Evolutionary conservation across 2,329 filamentous ascomycete genomes (phyloP).

Genomic region (Tolypocladium ophioglossoides): DNA sequence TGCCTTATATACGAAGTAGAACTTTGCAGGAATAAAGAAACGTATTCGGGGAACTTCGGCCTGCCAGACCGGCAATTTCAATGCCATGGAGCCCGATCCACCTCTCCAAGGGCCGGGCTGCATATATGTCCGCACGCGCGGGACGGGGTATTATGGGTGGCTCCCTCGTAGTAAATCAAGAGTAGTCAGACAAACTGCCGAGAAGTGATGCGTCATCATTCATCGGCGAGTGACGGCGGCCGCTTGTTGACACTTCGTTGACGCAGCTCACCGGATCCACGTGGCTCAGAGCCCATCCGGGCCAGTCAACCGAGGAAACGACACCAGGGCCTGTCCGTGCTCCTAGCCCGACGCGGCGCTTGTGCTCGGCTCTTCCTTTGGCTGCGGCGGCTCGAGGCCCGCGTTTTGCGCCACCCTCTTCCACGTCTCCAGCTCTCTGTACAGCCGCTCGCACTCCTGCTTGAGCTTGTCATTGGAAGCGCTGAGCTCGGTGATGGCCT

Average conservation of each 20-base stretch:
- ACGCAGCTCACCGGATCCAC: background rate
- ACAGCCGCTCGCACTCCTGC: conserved; percentile 65
- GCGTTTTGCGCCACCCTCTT: conserved; percentile 57
- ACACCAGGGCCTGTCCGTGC: conserved; percentile 1
- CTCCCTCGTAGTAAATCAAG: background rate
- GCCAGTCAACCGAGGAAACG: background rate
- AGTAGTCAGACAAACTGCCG: background rate
- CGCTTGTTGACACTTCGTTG: background rate
- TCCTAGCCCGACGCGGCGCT: conserved; percentile 18
- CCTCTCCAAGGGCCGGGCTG: background rate
- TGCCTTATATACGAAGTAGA: background rate
- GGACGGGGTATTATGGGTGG: background rate
- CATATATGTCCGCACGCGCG: background rate
- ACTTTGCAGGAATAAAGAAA: background rate
- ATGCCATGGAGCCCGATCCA: background rate
- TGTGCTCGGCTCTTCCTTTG: conserved; percentile 22
- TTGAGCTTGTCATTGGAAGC: conserved; percentile 81
- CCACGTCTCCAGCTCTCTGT: conserved; percentile 69
- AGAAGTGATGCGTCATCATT: background rate
- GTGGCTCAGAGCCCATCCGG: background rate
- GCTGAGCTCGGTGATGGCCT: conserved; percentile 80
- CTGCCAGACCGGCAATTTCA: background rate
- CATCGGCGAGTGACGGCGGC: background rate
- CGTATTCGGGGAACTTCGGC: background rate
- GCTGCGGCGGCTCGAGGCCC: conserved; percentile 36